Conservation (phyloP, 2,329 filamentous ascomycete species). For the Trichoderma oligosporum region DNA sequence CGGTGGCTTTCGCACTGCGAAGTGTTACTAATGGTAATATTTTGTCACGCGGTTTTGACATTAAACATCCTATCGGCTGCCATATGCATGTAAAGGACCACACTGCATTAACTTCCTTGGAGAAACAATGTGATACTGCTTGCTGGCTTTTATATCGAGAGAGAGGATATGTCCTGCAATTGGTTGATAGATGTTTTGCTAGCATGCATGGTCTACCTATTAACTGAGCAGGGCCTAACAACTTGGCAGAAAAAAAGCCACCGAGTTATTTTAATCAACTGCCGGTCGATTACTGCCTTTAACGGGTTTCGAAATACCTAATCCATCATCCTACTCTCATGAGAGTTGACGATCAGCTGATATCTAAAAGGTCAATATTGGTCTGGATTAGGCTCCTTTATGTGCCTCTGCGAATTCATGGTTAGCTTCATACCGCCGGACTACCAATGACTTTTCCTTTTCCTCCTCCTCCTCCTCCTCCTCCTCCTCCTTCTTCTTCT, state of each 20-base stretch:
- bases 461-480: background rate
- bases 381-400: too few relatives aligned
- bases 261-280: background rate
- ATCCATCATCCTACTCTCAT: background rate
- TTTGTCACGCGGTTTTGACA: too few relatives aligned
- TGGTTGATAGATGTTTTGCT: too few relatives aligned
- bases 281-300: background rate
- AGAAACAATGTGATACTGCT: background rate
- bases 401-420: background rate
- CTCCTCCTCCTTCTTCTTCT: background rate
- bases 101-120: background rate
- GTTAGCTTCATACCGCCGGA: background rate
- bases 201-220: too few relatives aligned
- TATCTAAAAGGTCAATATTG: background rate
- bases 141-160: background rate
- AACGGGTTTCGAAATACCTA: background rate
- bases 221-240: background rate
- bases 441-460: background rate
- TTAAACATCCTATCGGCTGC: background rate
- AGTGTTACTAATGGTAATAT: too few relatives aligned
- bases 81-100: background rate
- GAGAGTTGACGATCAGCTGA: background rate
- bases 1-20: background rate
- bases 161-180: too few relatives aligned
- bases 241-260: background rate